Conservation (phyloP, 1,284 basidiomycete genomes). For the Ustilago hordei region DNA sequence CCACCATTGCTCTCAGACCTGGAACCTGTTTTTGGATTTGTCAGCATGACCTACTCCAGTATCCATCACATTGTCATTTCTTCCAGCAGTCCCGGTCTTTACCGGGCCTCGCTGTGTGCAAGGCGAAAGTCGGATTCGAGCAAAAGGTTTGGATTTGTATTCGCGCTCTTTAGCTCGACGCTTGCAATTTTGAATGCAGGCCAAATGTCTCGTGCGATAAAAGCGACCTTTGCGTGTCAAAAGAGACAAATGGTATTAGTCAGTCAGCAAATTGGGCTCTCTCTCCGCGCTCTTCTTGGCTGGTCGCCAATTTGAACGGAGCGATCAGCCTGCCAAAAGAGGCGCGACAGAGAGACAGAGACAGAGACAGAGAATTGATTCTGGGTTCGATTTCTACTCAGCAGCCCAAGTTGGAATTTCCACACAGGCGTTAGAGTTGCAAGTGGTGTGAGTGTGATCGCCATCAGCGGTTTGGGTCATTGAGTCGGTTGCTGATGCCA, state of each 20-base stretch:
- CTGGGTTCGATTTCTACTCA: slow-evolving; percentile 16
- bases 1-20: neutral
- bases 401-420: neutral
- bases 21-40: neutral
- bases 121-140: neutral
- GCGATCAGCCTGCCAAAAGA: slow-evolving; percentile 25
- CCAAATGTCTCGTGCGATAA: slow-evolving; percentile 22
- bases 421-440: neutral
- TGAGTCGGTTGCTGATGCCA: slow-evolving; percentile 20
- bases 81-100: neutral
- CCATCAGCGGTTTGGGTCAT: slow-evolving; percentile 15
- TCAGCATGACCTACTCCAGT: slow-evolving; percentile 11
- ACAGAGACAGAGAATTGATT: neutral
- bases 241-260: slow-evolving; percentile 28
- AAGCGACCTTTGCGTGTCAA: neutral
- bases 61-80: neutral
- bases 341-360: slow-evolving; percentile 13
- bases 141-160: neutral
- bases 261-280: slow-evolving; percentile 8
- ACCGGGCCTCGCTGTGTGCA: neutral
- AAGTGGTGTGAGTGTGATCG: slow-evolving; percentile 10
- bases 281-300: neutral
- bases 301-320: slow-evolving; percentile 7
- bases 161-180: neutral
- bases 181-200: neutral